Conservation (phyloP, 2,329 filamentous ascomycete species). For the Penicillium griseofulvum region DNA sequence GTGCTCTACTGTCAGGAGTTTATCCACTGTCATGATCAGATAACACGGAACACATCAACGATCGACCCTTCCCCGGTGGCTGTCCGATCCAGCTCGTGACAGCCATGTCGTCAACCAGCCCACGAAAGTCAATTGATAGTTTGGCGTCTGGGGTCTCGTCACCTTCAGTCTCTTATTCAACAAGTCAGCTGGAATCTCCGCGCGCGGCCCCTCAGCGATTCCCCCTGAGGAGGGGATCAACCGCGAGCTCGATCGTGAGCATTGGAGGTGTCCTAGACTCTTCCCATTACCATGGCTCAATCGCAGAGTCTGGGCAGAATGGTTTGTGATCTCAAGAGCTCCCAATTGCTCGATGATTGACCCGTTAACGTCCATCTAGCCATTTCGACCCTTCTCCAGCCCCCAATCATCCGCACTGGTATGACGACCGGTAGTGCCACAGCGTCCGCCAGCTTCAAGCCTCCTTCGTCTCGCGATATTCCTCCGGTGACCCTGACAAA, state of each 20-base stretch:
- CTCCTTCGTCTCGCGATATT: constrained; percentile 84
- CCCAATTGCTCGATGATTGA: constrained; percentile 9
- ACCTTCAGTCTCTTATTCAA: constrained; percentile 46
- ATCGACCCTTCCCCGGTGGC: constrained; percentile 30
- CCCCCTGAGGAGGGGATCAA: constrained; percentile 67
- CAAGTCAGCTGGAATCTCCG: constrained; percentile 38
- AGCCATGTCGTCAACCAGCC: constrained; percentile 60
- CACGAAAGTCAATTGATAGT: constrained; percentile 66
- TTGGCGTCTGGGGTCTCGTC: constrained; percentile 56
- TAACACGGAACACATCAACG: constrained; percentile 29
- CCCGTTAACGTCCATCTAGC: constrained; percentile 49
- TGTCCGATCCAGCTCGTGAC: constrained; percentile 35
- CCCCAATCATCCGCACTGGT: constrained; percentile 84
- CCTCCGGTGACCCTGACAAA: constrained; percentile 90
- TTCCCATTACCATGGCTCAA: constrained; percentile 57
- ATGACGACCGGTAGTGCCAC: constrained; percentile 72
- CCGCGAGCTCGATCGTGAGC: constrained; percentile 82
- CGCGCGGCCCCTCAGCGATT: constrained; percentile 35
- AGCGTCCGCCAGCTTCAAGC: constrained; percentile 69
- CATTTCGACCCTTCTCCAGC: constrained; percentile 89
- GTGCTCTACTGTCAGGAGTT: constrained; percentile 11
- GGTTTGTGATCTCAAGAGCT: constrained; percentile 48
- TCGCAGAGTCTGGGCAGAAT: constrained; percentile 78
- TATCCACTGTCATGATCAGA: constrained; percentile 38
- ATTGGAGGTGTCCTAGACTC: constrained; percentile 80